Base-by-base conservation (phyloP, 2,329 filamentous ascomycete species). In the Hypoxylon sp. region DNA sequence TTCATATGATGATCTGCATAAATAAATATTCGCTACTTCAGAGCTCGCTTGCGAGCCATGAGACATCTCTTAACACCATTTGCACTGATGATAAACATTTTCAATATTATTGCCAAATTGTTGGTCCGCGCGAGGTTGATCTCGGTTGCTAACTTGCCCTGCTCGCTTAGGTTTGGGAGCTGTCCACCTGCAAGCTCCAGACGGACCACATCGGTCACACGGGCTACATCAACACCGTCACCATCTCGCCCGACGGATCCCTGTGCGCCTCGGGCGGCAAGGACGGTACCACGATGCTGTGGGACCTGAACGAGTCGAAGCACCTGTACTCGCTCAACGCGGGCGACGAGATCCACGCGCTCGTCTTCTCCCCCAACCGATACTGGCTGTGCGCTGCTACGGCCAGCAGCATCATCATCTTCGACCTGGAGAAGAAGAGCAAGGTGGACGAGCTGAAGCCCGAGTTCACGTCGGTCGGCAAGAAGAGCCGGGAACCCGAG, bases 1-100 rank as follows among this genome's bases (percentile, higher is more conserved):
- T 82, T 63, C 82, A 87, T 78, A 95, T 92, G 94, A 98, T 98
- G 94, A 42, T 85, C 89, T 90, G 86, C 88, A 90, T 87, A 76
- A 79, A 77, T 83, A 92, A 92, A 93, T 98, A 98, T 98, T 98
- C 98, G 95, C 95, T 98, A 98, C 95, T 99, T 98, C 94, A 97
- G 95, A 99, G 92, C 92, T 87, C 77, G 75, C 76, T 78, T 76
- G 79, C 79, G 78, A 86, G 93, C 92, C 80, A 97, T 98, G 95
- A 99, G 94, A 99, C 91, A 88, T 96, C 83, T 11, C n/a, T 82
- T 85, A 87, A 90, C 90, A 94, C 92, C 90, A 83, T 48, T n/a
- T 85, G 86, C 85, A 84, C 92, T 96, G 91, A 96, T 87, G 76
- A 73, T 72, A 64, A 60, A 68, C 48, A 46, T 47, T 47, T 27